These are phyloP conservation scores for Allium cepa DNA, from an alignment of 106 monocot genomes.

Conservation along the genomic window DNA sequence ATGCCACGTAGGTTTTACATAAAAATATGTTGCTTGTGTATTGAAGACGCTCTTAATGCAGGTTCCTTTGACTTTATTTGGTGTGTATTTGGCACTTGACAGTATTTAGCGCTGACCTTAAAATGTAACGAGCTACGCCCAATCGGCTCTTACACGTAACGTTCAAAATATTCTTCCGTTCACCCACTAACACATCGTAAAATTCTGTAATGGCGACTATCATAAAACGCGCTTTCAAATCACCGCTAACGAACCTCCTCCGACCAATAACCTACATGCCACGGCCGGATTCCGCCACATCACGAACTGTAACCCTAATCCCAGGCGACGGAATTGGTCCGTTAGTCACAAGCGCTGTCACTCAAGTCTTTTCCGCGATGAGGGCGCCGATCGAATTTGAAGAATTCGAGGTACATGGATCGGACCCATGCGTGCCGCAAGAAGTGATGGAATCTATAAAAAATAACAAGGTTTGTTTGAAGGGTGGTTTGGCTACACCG, in stretches of 20 bases:
- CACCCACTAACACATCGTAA: too few relatives aligned
- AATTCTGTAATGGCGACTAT: background rate
- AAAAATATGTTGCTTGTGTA: too few relatives aligned
- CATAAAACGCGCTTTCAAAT: background rate
- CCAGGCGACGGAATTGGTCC: slow-evolving; percentile 51
- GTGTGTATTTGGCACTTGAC: too few relatives aligned
- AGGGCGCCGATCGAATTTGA: slow-evolving; percentile 42
- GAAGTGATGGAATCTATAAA: slow-evolving; percentile 40
- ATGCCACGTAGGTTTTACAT: too few relatives aligned
- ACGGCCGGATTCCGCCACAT: slow-evolving; percentile 31
- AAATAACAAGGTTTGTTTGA: slow-evolving; percentile 48
- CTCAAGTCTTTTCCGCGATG: slow-evolving; percentile 42
- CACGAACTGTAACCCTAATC: slow-evolving; percentile 36
- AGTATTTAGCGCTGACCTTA: too few relatives aligned
- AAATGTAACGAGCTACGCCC: too few relatives aligned
- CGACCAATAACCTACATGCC: slow-evolving; percentile 51
- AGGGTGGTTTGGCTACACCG: slow-evolving; percentile 39
- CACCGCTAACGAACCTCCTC: background rate
- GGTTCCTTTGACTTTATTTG: too few relatives aligned
- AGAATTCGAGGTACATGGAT: slow-evolving; percentile 39
- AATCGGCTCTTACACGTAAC: too few relatives aligned
- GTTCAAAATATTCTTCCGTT: too few relatives aligned
- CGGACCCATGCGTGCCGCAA: slow-evolving; percentile 24
- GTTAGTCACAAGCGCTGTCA: slow-evolving; percentile 35
- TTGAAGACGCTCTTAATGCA: too few relatives aligned